Evolutionary conservation across 805 yeast genomes (phyloP), one percentile per base, ranked within the genome.

Genomic region (Ogataea methylovora): DNA sequence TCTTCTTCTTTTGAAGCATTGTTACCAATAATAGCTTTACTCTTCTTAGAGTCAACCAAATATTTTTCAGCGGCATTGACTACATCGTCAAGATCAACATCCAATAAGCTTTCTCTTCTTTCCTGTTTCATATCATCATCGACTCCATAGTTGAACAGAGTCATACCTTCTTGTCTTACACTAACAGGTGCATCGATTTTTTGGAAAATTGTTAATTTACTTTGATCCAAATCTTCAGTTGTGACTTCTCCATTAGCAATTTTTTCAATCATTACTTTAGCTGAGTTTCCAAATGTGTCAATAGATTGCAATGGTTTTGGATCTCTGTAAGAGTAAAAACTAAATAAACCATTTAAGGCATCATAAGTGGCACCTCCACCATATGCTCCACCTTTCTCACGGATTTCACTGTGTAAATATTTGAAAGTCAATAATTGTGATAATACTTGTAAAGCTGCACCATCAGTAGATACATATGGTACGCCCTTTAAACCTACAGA

Each of bases 321-420:
- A 56, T 92, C 98, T 46, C 98, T 72, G 63, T 90, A 92, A 0
- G 97, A 87, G 60, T 82, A 92, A 60, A 70, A 86, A 23, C 83
- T 72, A 49, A 90, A 75, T 3, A 79, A 48, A 0, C 97, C 97
- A 33, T 83, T 85, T 16, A 84, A 53, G 0, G 90, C 86, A 52
- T 80, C 84, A 54, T 79, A 92, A 7, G 73, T 61, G 4, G 94
- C 83, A 4, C 98, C 98, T 5, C 95, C 97, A 7, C 98, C 98
- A 52, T 92, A 92, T 0, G 98, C 98, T 39, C 98, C 98, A 37
- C 95, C 95, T 49, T 90, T 77, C 52, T 92, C 98, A 44, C 98
- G 73, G 25, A 92, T 77, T 43, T 87, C 95, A 10, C 85, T 73
- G 56, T 92, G 98, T 32, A 92, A 63, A 45, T 84, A 75, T 50